Conservation (phyloP, 2,329 filamentous ascomycete species). For the Colletotrichum cuscutae region DNA sequence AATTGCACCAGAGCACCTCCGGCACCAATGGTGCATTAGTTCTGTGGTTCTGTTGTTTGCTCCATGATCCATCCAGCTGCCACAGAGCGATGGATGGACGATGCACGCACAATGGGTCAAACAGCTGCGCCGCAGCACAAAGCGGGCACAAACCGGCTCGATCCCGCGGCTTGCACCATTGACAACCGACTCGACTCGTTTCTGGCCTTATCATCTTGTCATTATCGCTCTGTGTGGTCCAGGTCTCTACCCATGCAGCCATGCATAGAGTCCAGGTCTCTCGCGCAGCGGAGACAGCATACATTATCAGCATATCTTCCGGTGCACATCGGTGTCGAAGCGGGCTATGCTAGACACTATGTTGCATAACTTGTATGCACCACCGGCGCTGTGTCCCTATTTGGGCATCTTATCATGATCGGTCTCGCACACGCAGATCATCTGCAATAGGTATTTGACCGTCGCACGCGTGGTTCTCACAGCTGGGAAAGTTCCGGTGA, state of each 20-base stretch:
- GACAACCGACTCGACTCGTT: slow-evolving; percentile 19
- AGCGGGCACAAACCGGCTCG: slow-evolving; percentile 29
- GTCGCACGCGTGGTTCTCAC: slow-evolving; percentile 7
- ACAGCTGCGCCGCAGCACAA: slow-evolving; percentile 32
- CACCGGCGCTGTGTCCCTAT: slow-evolving; percentile 28
- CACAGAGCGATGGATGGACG: slow-evolving; percentile 15
- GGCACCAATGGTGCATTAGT: slow-evolving; percentile 31
- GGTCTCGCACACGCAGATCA: slow-evolving; percentile 28
- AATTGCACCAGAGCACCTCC: slow-evolving; percentile 3
- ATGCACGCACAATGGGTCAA: slow-evolving; percentile 28
- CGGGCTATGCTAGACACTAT: slow-evolving; percentile 31
- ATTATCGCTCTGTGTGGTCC: slow-evolving; percentile 16
- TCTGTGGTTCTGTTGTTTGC: neutral
- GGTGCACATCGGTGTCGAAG: slow-evolving; percentile 21
- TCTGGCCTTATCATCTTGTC: slow-evolving; percentile 29
- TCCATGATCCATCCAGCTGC: slow-evolving; percentile 20
- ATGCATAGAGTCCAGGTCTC: slow-evolving; percentile 12
- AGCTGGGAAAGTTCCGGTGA: slow-evolving; percentile 22
- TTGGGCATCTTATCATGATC: slow-evolving; percentile 33
- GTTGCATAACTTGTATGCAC: slow-evolving; percentile 34
- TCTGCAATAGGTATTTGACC: slow-evolving; percentile 8
- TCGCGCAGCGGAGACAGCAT: slow-evolving; percentile 5
- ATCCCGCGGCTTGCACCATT: slow-evolving; percentile 28
- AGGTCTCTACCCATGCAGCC: slow-evolving; percentile 7
- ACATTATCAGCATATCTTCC: slow-evolving; percentile 29